phyloP scores from a whole-genome alignment of 2,329 filamentous ascomycete genomes.

The Epichloe brachyelytri region DNA sequence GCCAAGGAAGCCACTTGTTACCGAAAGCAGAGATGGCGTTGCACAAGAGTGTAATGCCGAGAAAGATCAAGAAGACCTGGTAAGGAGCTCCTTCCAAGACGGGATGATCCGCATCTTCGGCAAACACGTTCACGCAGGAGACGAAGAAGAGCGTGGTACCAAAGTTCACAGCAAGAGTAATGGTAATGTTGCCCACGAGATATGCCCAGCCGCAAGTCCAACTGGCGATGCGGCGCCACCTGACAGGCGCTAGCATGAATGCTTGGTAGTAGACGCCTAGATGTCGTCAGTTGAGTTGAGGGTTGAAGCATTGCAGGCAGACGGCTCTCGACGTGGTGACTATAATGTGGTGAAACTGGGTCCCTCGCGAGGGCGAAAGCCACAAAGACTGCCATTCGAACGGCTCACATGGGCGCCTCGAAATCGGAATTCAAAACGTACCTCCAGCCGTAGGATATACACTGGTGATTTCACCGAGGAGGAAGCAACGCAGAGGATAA shows the following conservation, averaged over 20 bases:
- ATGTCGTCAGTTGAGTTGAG: not conserved
- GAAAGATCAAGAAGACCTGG: slow-evolving; percentile 60
- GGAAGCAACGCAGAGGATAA: slow-evolving; percentile 57
- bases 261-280: slow-evolving; percentile 60
- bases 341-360: too few relatives aligned
- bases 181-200: slow-evolving; percentile 68
- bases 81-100: slow-evolving; percentile 40
- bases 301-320: too few relatives aligned
- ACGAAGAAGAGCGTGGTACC: slow-evolving; percentile 56
- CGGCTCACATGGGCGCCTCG: not conserved
- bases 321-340: too few relatives aligned
- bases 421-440: slow-evolving; percentile 10
- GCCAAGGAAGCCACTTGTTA: slow-evolving; percentile 51
- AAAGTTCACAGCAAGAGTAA: slow-evolving; percentile 73
- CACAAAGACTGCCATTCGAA: not conserved
- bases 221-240: slow-evolving; percentile 48
- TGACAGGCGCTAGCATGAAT: slow-evolving; percentile 54
- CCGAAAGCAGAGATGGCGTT: slow-evolving; percentile 53
- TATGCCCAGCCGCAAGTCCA: slow-evolving; percentile 69
- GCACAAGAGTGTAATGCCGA: slow-evolving; percentile 51
- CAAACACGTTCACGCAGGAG: slow-evolving; percentile 43
- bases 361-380: not conserved
- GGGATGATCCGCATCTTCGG: slow-evolving; percentile 27
- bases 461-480: slow-evolving; percentile 64
- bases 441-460: slow-evolving; percentile 67